Percentiles rank a stretch among this genome's conserved stretches.
Conservation (phyloP, 208 protist genomes). For the Polymyxa betae region DNA sequence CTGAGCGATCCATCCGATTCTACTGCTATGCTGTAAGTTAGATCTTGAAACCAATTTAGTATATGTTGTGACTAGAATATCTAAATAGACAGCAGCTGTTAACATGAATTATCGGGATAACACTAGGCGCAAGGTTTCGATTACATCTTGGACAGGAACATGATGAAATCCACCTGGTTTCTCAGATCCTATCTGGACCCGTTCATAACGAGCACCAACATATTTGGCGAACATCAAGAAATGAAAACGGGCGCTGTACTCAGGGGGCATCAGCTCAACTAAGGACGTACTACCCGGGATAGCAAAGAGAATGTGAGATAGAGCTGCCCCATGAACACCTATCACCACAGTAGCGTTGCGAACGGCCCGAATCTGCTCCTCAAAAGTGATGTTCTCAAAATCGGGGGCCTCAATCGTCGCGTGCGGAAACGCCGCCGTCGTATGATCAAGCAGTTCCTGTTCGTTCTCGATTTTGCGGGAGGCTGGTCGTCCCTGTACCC, state of each 20-base stretch:
- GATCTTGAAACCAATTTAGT: no score
- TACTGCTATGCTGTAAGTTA: no score
- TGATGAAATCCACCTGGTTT: conserved; percentile 6
- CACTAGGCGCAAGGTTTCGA: no score
- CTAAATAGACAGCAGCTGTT: no score
- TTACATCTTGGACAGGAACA: background rate
- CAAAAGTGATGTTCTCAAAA: conserved; percentile 18
- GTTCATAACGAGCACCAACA: background rate
- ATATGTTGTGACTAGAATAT: no score
- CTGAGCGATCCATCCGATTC: no score
- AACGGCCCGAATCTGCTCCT: conserved; percentile 4
- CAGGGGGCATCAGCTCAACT: conserved; percentile 42
- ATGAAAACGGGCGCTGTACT: background rate
- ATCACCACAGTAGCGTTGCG: background rate
- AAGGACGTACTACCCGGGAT: background rate
- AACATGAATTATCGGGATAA: no score
- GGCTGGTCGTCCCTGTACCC: background rate
- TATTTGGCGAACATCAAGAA: conserved; percentile 10
- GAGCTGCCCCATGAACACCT: conserved; percentile 43
- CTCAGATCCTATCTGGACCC: background rate
- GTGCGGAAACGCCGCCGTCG: background rate
- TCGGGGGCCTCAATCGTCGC: background rate
- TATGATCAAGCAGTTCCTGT: background rate
- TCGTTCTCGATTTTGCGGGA: background rate
- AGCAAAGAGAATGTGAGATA: conserved; percentile 53